Evolutionary conservation across 305 asterid genomes (phyloP).

Genomic region (Ajuga reptans): DNA sequence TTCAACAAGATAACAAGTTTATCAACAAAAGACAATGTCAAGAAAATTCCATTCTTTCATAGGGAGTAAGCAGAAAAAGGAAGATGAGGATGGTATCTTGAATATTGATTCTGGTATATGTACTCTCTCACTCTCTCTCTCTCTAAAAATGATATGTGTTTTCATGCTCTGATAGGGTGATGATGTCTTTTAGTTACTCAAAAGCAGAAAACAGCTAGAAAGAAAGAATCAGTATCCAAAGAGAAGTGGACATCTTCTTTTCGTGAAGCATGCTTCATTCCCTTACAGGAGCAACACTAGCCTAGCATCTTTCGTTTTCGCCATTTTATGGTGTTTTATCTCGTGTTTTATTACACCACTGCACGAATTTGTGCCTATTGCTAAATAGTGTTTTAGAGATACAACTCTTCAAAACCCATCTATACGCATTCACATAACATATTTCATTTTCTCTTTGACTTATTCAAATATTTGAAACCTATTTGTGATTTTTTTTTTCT

Average conservation of each 20-base stretch:
- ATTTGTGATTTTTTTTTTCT: too few relatives aligned
- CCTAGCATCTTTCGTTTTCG: constrained; percentile 1
- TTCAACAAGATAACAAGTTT: neutral
- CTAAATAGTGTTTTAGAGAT: too few relatives aligned
- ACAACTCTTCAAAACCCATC: too few relatives aligned
- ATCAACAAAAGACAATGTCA: constrained; percentile 19
- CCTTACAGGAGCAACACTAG: constrained; percentile 16
- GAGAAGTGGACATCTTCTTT: constrained; percentile 21
- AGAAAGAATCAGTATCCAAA: constrained; percentile 24
- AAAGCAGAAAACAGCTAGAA: constrained; percentile 25
- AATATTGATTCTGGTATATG: neutral
- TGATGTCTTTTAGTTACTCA: constrained; percentile 16
- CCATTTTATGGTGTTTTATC: neutral
- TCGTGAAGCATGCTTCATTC: constrained; percentile 32
- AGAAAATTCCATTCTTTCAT: constrained; percentile 35
- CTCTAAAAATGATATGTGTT: neutral
- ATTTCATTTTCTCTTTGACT: too few relatives aligned
- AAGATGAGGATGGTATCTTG: constrained; percentile 9
- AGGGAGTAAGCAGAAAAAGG: constrained; percentile 26
- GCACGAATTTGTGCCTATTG: too few relatives aligned
- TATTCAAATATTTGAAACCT: too few relatives aligned
- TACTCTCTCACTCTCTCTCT: neutral
- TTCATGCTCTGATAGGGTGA: constrained; percentile 19
- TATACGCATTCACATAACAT: too few relatives aligned
- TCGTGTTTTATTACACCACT: too few relatives aligned